phyloP scores from a whole-genome alignment of 2,329 filamentous ascomycete genomes.

The Ophidiomyces ophidiicola region DNA sequence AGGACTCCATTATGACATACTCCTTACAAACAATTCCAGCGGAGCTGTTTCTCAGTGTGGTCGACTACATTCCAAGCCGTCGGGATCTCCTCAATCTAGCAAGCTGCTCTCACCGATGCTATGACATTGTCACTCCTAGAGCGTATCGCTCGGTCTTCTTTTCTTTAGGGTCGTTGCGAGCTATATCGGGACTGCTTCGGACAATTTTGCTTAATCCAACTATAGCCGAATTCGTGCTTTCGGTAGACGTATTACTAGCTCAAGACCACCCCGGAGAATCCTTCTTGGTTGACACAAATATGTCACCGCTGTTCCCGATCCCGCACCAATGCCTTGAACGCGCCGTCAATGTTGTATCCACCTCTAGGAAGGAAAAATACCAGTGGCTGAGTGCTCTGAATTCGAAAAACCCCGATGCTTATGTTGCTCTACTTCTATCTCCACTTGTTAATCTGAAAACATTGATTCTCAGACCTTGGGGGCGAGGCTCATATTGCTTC shows the following conservation, averaged over 20 bases:
- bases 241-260: background rate
- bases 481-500: background rate
- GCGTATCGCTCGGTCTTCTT: slow-evolving; percentile 7
- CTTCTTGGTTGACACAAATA: background rate
- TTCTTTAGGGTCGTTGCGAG: background rate
- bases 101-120: slow-evolving; percentile 7
- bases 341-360: slow-evolving; percentile 1
- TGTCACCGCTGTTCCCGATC: background rate
- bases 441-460: slow-evolving; percentile 1
- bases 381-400: slow-evolving; percentile 3
- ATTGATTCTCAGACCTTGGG: background rate
- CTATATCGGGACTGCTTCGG: slow-evolving; percentile 1
- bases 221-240: slow-evolving; percentile 3
- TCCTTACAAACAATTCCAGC: slow-evolving; percentile 4
- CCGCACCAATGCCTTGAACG: background rate
- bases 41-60: slow-evolving; percentile 8
- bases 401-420: slow-evolving; percentile 5
- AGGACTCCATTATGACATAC: slow-evolving; percentile 1
- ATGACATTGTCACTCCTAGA: slow-evolving; percentile 3
- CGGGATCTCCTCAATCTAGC: slow-evolving; percentile 2
- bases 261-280: background rate
- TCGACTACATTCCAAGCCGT: background rate
- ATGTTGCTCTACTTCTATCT: slow-evolving; percentile 5
- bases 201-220: slow-evolving; percentile 3
- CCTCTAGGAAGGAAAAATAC: slow-evolving; percentile 2